Conservation (phyloP, 371 early-diverging fungal species). For the Mucor mucedo region DNA sequence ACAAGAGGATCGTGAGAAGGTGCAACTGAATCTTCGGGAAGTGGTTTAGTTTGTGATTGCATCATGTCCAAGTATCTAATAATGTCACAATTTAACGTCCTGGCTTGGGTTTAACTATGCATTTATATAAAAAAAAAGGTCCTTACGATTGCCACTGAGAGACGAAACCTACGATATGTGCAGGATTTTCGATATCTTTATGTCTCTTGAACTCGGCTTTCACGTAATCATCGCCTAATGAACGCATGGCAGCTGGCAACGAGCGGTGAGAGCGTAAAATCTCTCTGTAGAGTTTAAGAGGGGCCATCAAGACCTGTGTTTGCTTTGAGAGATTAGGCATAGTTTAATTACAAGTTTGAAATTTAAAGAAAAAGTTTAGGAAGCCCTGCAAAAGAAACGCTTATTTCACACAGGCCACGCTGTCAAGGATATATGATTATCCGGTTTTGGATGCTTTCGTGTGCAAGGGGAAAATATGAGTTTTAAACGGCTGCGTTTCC, state of each 20-base stretch:
- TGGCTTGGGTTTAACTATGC: background rate
- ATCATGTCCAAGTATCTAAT: constrained; percentile 39
- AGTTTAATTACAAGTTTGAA: background rate
- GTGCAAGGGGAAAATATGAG: background rate
- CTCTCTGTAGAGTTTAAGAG: constrained; percentile 62
- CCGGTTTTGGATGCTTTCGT: too few species aligned
- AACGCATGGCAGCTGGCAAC: constrained; percentile 63
- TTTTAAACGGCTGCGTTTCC: too few species aligned
- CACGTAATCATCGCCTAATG: constrained; percentile 71
- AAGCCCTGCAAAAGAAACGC: too few species aligned
- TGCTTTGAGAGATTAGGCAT: constrained; percentile 25
- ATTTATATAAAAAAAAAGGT: background rate
- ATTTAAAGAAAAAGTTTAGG: background rate
- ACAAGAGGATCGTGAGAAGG: constrained; percentile 42
- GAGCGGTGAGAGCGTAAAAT: constrained; percentile 64
- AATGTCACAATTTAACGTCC: background rate
- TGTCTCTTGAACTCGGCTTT: constrained; percentile 70
- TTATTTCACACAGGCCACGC: background rate
- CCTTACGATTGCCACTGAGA: constrained; percentile 69
- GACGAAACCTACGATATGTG: constrained; percentile 69
- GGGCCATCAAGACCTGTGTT: constrained; percentile 51
- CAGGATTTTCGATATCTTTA: constrained; percentile 65
- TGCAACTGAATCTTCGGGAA: constrained; percentile 30
- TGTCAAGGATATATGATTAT: too few species aligned
- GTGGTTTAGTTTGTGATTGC: constrained; percentile 41